A percentile compares a stretch with the other conserved stretches of the same genome.
Evolutionary conservation across 305 asterid genomes (phyloP).

Genomic region (Caryopteris hybrid): DNA sequence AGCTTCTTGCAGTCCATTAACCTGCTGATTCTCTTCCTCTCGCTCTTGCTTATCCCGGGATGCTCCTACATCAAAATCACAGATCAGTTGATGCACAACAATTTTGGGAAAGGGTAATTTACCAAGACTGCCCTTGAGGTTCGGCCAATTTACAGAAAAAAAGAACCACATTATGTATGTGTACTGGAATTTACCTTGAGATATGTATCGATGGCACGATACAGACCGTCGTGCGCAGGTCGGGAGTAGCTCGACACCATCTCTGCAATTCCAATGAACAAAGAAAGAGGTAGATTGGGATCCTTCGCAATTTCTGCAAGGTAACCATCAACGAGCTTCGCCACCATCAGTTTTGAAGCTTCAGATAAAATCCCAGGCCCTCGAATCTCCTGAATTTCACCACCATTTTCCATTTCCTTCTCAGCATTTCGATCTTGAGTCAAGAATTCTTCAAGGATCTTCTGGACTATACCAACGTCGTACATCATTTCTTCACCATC

Average conservation of each 20-base stretch:
- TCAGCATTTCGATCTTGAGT: conserved; percentile 46
- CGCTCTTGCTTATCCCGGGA: conserved; percentile 84
- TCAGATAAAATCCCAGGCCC: conserved; percentile 82
- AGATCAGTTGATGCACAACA: background rate
- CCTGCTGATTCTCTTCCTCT: conserved; percentile 72
- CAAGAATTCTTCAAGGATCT: conserved; percentile 63
- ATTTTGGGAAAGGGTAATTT: background rate
- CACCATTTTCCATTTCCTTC: conserved; percentile 35
- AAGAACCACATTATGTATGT: no score
- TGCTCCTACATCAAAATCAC: conserved; percentile 46
- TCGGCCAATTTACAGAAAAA: no score
- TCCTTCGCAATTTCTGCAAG: conserved; percentile 87
- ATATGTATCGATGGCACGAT: conserved; percentile 79
- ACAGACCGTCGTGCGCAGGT: conserved; percentile 83
- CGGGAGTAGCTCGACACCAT: conserved; percentile 64
- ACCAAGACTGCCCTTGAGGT: no score
- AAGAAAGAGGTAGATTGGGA: conserved; percentile 53
- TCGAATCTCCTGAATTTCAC: conserved; percentile 58
- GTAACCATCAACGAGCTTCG: conserved; percentile 77
- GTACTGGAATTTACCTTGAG: conserved; percentile 58
- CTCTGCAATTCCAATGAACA: conserved; percentile 67
- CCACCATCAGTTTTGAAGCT: conserved; percentile 97
- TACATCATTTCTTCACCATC: conserved; percentile 55
- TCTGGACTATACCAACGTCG: conserved; percentile 51
- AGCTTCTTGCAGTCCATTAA: conserved; percentile 96